A percentile compares a stretch with the other conserved stretches of the same genome.
phyloP scores from a whole-genome alignment of 352 stramenopile species.

The Pythium coloratum region DNA sequence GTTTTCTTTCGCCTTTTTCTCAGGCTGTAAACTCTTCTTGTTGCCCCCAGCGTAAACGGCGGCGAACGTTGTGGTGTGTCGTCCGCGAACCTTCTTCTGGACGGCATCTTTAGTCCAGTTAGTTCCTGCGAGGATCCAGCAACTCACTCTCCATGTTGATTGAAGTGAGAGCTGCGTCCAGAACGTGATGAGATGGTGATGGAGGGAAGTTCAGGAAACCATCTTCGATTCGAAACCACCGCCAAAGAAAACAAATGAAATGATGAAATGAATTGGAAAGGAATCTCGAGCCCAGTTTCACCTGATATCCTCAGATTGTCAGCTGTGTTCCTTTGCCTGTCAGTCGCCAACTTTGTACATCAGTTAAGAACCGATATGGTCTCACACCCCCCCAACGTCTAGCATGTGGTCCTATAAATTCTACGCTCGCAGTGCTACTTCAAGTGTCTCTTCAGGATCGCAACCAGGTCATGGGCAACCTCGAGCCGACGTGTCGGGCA shows the following conservation, averaged over 20 bases:
- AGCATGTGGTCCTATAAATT: neutral
- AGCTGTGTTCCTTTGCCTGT: neutral
- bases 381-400: too few relatives aligned
- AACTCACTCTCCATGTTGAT: too few relatives aligned
- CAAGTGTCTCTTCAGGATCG: slow-evolving; percentile 6
- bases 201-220: slow-evolving; percentile 6
- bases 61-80: neutral
- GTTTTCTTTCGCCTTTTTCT: neutral
- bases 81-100: slow-evolving; percentile 2
- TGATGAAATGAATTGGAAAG: too few relatives aligned
- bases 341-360: neutral
- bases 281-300: neutral
- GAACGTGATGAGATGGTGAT: neutral
- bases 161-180: neutral
- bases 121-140: neutral
- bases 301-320: neutral
- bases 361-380: neutral
- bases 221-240: neutral
- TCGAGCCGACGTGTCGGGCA: neutral
- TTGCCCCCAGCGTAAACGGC: neutral
- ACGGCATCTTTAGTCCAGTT: neutral
- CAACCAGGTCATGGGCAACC: neutral
- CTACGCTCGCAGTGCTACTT: neutral
- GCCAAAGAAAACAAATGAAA: too few relatives aligned
- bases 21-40: neutral